Conservation (phyloP, 257 asterid genomes). For the Penstemon newberryi region DNA sequence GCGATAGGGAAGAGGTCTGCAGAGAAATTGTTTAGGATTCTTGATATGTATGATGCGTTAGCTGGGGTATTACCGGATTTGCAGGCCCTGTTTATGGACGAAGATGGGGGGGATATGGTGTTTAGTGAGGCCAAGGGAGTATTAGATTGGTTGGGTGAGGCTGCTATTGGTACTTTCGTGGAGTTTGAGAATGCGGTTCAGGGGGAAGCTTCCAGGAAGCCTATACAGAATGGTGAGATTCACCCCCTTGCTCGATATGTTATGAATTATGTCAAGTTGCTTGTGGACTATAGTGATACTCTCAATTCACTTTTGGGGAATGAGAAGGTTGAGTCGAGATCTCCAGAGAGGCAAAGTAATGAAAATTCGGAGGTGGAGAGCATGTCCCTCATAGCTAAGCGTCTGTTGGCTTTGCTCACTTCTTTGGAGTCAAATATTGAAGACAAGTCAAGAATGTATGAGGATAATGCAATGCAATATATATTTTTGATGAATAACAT, state of each 20-base stretch:
- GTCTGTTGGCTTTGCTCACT: constrained; percentile 60
- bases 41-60: constrained; percentile 88
- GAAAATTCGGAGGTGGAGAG: constrained; percentile 49
- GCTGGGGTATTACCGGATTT: constrained; percentile 63
- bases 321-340: constrained; percentile 39
- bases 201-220: constrained; percentile 80
- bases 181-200: constrained; percentile 92
- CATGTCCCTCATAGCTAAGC: constrained; percentile 52
- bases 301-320: constrained; percentile 62
- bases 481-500: constrained; percentile 91
- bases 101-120: constrained; percentile 77
- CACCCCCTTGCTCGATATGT: constrained; percentile 93
- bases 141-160: constrained; percentile 70
- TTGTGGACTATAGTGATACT: constrained; percentile 80
- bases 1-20: constrained; percentile 81
- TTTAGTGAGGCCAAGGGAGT: constrained; percentile 84
- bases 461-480: constrained; percentile 76
- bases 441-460: constrained; percentile 84
- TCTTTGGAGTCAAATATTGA: constrained; percentile 85
- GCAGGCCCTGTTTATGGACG: constrained; percentile 62
- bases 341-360: constrained; percentile 31
- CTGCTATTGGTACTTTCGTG: constrained; percentile 86
- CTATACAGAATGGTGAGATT: constrained; percentile 78
- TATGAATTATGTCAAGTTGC: constrained; percentile 86
- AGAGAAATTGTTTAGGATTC: constrained; percentile 83